Base-by-base conservation (phyloP, 352 stramenopile species). In the Globisporangium irregulare region DNA sequence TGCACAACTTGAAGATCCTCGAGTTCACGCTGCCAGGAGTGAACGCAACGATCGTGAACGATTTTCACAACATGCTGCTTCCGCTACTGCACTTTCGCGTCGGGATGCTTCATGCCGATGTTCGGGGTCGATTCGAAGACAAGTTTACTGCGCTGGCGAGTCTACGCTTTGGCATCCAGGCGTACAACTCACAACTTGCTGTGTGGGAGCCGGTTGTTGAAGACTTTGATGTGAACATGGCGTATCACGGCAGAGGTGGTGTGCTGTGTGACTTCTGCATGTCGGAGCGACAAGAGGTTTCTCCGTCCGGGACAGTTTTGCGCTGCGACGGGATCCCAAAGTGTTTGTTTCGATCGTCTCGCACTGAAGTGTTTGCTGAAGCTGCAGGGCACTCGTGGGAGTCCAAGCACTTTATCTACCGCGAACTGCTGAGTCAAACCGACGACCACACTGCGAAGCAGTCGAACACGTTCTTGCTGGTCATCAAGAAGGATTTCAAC, bases 31-130 rank as follows among this genome's bases (percentile, higher is more conserved):
- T 95, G 0, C 86, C 87, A 32, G 87, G 86, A 12, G 69, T 95
- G 34, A 90, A 93, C 36, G 84, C 87, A 9, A 95, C 87, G 7
- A 75, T 95, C 29, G 79, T 95, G 15, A 95, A 95, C 64, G 87
- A 95, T 66, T 93, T 94, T 43, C 85, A 95, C 71, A 94, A 95
- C 59, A 95, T 95, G 87, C 67, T 94, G 50, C 69, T 95, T 15
- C 87, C 87, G 1, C 54, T 95, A 46, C 67, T 95, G 69, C 87
- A 95, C 62, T 80, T 92, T n/a, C 84, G 84, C 10, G 69, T 93
- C 15, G 73, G 76, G 12, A 80, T 78, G n/a, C 68, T 95, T n/a
- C 78, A 90, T 55, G 70, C 87, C 0, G 82, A 91, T 59, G 73
- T 95, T 25, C 77, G 85, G 36, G 84, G 86, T 29, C 76, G 81